Percentiles rank a stretch among this genome's conserved stretches.
Conservation (phyloP, 1,139 yeast genomes). For the Blastobotrys elegans region DNA sequence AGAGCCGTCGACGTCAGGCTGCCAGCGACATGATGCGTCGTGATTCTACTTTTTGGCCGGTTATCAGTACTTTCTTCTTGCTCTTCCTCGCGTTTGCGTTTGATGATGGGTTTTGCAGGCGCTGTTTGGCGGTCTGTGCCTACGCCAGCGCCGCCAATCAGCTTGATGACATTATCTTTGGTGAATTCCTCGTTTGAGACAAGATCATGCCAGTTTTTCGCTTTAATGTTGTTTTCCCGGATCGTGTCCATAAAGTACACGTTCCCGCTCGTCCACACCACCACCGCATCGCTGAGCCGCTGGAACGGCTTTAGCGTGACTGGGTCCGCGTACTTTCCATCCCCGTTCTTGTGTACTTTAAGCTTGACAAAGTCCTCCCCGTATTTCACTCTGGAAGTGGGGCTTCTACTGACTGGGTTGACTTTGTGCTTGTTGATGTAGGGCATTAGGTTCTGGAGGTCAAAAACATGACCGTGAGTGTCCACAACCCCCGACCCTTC, state of each 20-base stretch:
- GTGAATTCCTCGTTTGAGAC: conserved; percentile 32
- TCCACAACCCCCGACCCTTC: conserved; percentile 30
- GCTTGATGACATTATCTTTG: conserved; percentile 28
- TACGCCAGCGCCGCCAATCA: conserved; percentile 29
- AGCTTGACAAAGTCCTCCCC: conserved; percentile 28
- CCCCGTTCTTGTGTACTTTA: conserved; percentile 28
- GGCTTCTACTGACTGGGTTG: conserved; percentile 34
- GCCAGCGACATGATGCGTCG: conserved; percentile 34
- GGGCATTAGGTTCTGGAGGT: conserved; percentile 32
- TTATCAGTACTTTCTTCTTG: background rate
- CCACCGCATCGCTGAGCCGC: conserved; percentile 30
- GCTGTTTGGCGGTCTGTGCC: conserved; percentile 8
- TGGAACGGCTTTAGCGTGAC: conserved; percentile 34
- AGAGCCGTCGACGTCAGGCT: conserved; percentile 35
- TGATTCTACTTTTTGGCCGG: conserved; percentile 4
- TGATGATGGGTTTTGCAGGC: background rate
- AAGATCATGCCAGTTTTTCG: conserved; percentile 32
- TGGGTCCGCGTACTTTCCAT: conserved; percentile 33
- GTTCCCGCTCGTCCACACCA: conserved; percentile 31
- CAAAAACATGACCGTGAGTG: conserved; percentile 33
- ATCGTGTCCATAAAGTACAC: conserved; percentile 35
- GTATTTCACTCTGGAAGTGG: conserved; percentile 17
- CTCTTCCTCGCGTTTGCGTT: background rate
- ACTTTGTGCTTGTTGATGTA: conserved; percentile 30
- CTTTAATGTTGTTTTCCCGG: conserved; percentile 31